Evolutionary conservation across 108 stramenopile genomes (phyloP), one percentile per base, ranked within the genome.

Genomic region (Cyclostephanos tholiformis): DNA sequence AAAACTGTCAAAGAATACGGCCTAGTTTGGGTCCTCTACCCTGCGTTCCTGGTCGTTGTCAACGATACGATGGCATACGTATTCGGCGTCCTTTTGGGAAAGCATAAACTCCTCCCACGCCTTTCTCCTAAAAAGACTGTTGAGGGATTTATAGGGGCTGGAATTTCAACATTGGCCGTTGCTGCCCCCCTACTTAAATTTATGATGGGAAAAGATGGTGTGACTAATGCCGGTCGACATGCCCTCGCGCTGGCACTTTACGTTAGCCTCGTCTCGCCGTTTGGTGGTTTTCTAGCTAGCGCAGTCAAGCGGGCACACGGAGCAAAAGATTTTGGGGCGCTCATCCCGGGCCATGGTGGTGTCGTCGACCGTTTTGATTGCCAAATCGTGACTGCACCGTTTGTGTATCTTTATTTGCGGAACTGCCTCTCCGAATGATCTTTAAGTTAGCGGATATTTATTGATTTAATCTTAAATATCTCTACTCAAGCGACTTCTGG

Each of bases 261-360:
- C 67, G 94, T 93, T 13, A 88, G 87, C 58, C 68, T 97, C 20
- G 95, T 99, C 10, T 97, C 98, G 20, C 99, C 99, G 51, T 99
- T 99, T 79, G 99, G 99, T 30, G 99, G 99, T 38, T 98, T 98
- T 76, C 81, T 98, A 70, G 98, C 98, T 0, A 89, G 87, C 36
- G 98, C 98, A 23, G 95, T 99, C 20, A 99, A 99, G 76, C 87
- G 99, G 20, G 97, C 99, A 19, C 97, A 98, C 71, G 93, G 91
- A 13, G 81, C 96, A 64, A 99, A 99, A 76, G 99, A 99, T 76
- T 99, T 99, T 77, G 99, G 92, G 55, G 80, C 85, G 6, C 69
- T 97, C 60, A 97, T 99, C 51, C 99, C 98, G 5, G 99, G 98
- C 27, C 99, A 99, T 75, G 99, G 99, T 4, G 99, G 99, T 64